A percentile compares a stretch with the other conserved stretches of the same genome.
phyloP scores from a whole-genome alignment of 768 basidiomycete species.

The Fomitopsis serialis region DNA sequence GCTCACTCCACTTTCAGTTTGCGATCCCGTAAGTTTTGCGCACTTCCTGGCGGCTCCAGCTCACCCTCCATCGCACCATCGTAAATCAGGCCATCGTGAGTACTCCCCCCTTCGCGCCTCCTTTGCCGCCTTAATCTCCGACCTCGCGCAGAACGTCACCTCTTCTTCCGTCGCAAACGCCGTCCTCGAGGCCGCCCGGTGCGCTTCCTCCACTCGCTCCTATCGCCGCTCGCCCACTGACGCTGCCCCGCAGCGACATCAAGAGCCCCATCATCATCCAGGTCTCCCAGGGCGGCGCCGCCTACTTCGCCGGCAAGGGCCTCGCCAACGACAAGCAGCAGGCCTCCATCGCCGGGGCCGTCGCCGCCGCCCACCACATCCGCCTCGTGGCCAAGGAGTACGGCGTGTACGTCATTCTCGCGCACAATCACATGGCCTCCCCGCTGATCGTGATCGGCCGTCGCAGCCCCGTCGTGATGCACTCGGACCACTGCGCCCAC shows the following conservation, averaged over 20 bases:
- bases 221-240: not conserved
- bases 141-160: constrained; percentile 73
- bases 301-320: constrained; percentile 96
- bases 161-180: constrained; percentile 95
- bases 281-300: constrained; percentile 94
- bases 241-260: constrained; percentile 58
- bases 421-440: not conserved
- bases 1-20: constrained; percentile 45
- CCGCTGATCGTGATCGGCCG: constrained; percentile 1
- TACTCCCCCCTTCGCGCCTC: not conserved
- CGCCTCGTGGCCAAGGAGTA: constrained; percentile 84
- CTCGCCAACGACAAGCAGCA: constrained; percentile 92
- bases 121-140: not conserved
- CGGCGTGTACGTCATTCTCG: constrained; percentile 67
- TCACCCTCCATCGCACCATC: constrained; percentile 1
- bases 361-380: constrained; percentile 89
- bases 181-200: constrained; percentile 93
- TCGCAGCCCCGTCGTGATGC: constrained; percentile 85
- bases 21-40: constrained; percentile 70
- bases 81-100: constrained; percentile 66
- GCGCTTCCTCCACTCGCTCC: constrained; percentile 7
- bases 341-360: constrained; percentile 89
- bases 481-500: constrained; percentile 97
- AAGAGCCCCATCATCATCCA: constrained; percentile 98
- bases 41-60: not conserved